Percentiles rank a stretch among this genome's conserved stretches.
These are phyloP conservation scores for Senecio squalidus DNA, from an alignment of 140 eudicot genomes.

Conservation along the genomic window DNA sequence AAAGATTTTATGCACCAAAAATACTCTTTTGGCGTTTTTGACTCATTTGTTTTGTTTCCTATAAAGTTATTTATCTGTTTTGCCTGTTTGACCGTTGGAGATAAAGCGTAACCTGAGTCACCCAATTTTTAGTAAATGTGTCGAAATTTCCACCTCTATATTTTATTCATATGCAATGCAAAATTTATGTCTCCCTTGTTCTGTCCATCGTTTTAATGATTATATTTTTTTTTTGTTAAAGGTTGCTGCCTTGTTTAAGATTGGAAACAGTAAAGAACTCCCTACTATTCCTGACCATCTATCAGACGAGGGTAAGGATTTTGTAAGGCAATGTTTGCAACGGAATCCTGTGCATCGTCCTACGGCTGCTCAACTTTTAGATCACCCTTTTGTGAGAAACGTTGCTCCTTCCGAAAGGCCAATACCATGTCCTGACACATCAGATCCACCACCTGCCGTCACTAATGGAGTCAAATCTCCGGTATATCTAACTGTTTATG, in stretches of 20 bases:
- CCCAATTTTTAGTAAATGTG: too few species aligned
- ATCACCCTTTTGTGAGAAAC: constrained; percentile 74
- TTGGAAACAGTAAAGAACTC: constrained; percentile 89
- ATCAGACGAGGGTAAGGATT: constrained; percentile 84
- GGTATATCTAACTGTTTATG: constrained; percentile 16
- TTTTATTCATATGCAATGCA: neutral
- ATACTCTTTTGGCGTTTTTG: neutral
- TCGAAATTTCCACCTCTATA: neutral
- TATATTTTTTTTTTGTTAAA: constrained; percentile 26
- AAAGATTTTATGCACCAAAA: neutral
- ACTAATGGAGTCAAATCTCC: constrained; percentile 46
- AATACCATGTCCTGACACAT: constrained; percentile 31
- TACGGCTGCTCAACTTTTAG: constrained; percentile 65
- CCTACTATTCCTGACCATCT: constrained; percentile 81
- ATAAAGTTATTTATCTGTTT: neutral
- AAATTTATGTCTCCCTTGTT: neutral
- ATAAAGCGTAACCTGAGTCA: too few species aligned
- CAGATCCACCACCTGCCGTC: constrained; percentile 39
- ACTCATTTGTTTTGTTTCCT: neutral
- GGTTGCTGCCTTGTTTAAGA: constrained; percentile 95
- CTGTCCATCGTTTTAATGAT: neutral
- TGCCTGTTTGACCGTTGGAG: neutral
- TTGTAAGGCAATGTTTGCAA: constrained; percentile 77
- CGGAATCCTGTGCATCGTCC: constrained; percentile 84
- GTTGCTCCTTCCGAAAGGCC: constrained; percentile 60